Base-by-base conservation (phyloP, 352 stramenopile species). In the Peronospora destructor region DNA sequence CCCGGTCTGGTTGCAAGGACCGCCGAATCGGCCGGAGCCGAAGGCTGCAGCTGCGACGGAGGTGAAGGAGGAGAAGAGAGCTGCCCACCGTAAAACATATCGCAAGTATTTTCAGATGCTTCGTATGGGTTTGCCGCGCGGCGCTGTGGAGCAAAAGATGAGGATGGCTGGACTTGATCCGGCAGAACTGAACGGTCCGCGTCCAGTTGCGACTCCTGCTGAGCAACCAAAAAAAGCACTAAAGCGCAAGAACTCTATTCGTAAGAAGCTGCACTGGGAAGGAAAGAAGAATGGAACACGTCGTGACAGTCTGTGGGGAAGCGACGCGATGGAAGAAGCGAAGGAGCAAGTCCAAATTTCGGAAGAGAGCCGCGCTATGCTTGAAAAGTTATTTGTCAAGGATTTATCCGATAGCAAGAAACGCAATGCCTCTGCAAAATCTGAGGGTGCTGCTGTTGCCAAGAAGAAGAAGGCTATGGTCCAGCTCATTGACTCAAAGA, bases 111-210 rank as follows among this genome's bases (percentile, higher is more conserved):
- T 93, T 46, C 66, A 83, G 46, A 93, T 91, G 82, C 64, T 93
- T 39, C 75, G 79, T 4, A 72, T 88, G 50, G 82, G 82, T 1
- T 64, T 91, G 9, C 72, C 82, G 2, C 76, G 75, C 26, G 73
- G 73, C 23, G 80, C 76, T n/a, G 82, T 93, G 1, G 76, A 93
- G 61, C 82, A 93, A 49, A 91, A 90, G 54, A 93, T 93, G 82
- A 62, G 65, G 13, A 78, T 87, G 64, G 76, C 68, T 6, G 75
- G 76, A 13, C 46, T 91, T 0, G 82, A 91, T 34, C 79, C 79
- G 7, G 67, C 64, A 6, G 80, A 83, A 41, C 46, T 93, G 30
- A 69, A 91, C 36, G 78, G 82, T 13, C 79, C 82, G 34, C 48
- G 61, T 43, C 44, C 9, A 4, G 38, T 56, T 7, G 53, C 56